A percentile compares a stretch with the other conserved stretches of the same genome.
phyloP scores from a whole-genome alignment of 495 filamentous ascomycete genomes.

The Hypoxylon perforatum region DNA sequence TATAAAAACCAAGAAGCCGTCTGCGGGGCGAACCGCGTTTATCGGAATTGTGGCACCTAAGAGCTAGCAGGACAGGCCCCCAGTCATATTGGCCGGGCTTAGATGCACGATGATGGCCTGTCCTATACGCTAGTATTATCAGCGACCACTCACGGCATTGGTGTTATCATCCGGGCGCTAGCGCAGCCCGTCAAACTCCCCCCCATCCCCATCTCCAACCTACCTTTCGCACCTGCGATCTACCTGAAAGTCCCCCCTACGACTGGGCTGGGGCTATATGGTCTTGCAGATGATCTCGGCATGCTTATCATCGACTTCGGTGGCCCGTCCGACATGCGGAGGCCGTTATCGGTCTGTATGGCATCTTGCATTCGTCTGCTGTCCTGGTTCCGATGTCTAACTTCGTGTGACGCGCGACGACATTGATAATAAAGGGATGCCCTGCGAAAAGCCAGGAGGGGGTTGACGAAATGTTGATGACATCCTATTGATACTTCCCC shows the following conservation, averaged over 20 bases:
- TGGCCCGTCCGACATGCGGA: constrained; percentile 25
- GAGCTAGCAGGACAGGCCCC: neutral
- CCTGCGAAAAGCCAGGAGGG: constrained; percentile 1
- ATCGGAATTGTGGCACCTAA: constrained; percentile 23
- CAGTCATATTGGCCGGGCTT: constrained; percentile 9
- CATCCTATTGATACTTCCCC: neutral
- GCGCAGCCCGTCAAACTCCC: constrained; percentile 6
- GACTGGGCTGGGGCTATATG: constrained; percentile 15
- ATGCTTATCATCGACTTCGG: constrained; percentile 26
- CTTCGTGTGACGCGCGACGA: constrained; percentile 3
- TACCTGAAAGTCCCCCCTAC: neutral
- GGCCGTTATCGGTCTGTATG: constrained; percentile 36
- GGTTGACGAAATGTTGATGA: constrained; percentile 5
- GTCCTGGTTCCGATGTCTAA: neutral
- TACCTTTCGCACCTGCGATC: constrained; percentile 4
- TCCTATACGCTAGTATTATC: constrained; percentile 43
- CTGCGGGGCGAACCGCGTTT: constrained; percentile 36
- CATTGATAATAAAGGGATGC: constrained; percentile 14
- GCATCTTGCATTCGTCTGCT: constrained; percentile 3
- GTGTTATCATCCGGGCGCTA: constrained; percentile 40
- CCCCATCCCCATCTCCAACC: constrained; percentile 33
- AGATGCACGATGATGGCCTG: constrained; percentile 27
- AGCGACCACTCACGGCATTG: constrained; percentile 36
- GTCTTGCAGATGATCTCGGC: constrained; percentile 15
- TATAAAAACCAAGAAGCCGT: neutral